These are phyloP conservation scores for Termitomyces titanicus DNA, from an alignment of 768 basidiomycete genomes.

Conservation along the genomic window DNA sequence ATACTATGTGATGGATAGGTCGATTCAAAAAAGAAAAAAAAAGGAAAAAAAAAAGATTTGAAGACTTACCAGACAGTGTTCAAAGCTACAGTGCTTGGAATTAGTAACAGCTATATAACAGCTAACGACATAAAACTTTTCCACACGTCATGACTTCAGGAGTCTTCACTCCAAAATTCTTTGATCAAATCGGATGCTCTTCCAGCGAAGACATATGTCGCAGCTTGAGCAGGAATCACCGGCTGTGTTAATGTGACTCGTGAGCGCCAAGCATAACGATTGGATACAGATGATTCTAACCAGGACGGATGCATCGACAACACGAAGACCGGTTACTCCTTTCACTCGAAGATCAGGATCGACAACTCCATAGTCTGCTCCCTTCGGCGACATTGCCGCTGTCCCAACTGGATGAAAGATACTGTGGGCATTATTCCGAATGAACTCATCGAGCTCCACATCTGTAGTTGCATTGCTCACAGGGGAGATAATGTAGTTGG, in stretches of 20 bases:
- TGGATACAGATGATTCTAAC: background rate
- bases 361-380: slow-evolving; percentile 26
- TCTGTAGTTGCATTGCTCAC: background rate
- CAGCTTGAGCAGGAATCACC: slow-evolving; percentile 3
- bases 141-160: no score
- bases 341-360: slow-evolving; percentile 29
- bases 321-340: slow-evolving; percentile 27
- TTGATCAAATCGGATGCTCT: slow-evolving; percentile 2
- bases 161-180: background rate
- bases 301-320: slow-evolving; percentile 32
- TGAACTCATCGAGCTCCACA: background rate
- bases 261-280: no score
- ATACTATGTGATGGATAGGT: no score
- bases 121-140: no score
- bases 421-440: background rate
- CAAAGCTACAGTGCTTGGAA: no score
- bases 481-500: background rate
- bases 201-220: background rate
- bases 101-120: no score
- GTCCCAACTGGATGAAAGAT: slow-evolving; percentile 24
- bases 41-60: no score
- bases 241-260: background rate
- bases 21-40: no score
- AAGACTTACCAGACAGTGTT: no score
- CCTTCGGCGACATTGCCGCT: slow-evolving; percentile 23